Percentiles rank a stretch among this genome's conserved stretches.
Evolutionary conservation across 139 green algal genomes (phyloP).

Genomic region (Chlorella sp.): DNA sequence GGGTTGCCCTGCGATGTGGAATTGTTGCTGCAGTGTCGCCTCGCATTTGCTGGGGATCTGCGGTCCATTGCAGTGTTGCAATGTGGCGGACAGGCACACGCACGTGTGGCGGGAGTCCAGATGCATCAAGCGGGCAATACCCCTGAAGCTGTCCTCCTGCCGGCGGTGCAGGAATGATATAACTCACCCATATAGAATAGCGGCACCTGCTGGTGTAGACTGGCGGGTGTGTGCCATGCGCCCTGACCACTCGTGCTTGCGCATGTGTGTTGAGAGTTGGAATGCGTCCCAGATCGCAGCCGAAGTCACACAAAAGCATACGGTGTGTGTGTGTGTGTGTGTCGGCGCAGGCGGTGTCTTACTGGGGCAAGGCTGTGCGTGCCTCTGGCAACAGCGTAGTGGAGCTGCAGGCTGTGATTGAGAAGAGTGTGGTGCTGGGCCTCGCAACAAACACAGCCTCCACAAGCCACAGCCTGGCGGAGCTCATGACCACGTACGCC

Average conservation of each 20-base stretch:
- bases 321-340: not conserved
- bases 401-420: constrained; percentile 54
- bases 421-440: constrained; percentile 91
- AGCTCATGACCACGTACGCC: constrained; percentile 78
- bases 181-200: too few species aligned
- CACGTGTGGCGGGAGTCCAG: not conserved
- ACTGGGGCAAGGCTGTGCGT: not conserved
- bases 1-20: too few species aligned
- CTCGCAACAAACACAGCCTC: constrained; percentile 51
- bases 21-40: too few species aligned
- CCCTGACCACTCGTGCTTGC: not conserved
- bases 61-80: constrained; percentile 67
- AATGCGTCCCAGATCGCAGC: not conserved
- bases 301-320: not conserved
- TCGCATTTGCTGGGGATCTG: too few species aligned
- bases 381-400: too few species aligned
- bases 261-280: not conserved
- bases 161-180: too few species aligned
- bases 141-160: too few species aligned
- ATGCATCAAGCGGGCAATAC: too few species aligned
- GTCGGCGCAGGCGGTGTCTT: not conserved
- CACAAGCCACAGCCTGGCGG: constrained; percentile 44
- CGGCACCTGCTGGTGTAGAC: too few species aligned
- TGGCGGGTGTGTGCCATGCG: too few species aligned
- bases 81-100: constrained; percentile 40